These are phyloP conservation scores for Pyrus hybrid DNA, from an alignment of 331 rosid species.

Conservation along the genomic window DNA sequence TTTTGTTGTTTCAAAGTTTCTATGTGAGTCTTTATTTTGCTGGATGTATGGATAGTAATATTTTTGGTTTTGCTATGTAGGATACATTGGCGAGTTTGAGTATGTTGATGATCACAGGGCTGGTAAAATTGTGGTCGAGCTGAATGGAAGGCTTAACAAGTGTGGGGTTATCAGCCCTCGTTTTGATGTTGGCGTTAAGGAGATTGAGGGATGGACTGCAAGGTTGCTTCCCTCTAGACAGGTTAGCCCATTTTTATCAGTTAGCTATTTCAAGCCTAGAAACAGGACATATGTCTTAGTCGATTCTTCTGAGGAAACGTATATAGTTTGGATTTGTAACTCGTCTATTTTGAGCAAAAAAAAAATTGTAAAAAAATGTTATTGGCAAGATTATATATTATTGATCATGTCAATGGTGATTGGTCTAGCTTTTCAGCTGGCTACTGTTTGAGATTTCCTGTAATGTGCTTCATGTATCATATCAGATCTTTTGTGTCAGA, in stretches of 20 bases:
- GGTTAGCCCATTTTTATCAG: conserved; percentile 10
- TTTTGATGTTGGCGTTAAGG: conserved; percentile 31
- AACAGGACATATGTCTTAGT: background rate
- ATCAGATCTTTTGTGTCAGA: too few relatives aligned
- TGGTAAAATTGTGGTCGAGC: conserved; percentile 35
- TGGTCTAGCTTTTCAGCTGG: background rate
- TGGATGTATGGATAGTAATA: background rate
- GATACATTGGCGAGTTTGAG: conserved; percentile 34
- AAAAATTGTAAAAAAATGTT: background rate
- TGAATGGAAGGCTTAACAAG: conserved; percentile 32
- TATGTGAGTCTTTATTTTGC: background rate
- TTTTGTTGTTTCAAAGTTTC: background rate
- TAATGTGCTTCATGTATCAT: background rate
- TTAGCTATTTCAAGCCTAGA: background rate
- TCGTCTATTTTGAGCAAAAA: background rate
- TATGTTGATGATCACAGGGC: conserved; percentile 31
- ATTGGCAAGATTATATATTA: background rate
- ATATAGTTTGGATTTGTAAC: background rate
- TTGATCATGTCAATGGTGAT: background rate
- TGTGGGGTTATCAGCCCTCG: conserved; percentile 42
- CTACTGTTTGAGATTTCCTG: background rate
- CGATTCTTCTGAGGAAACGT: background rate
- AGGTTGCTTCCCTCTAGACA: conserved; percentile 36
- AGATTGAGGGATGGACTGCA: conserved; percentile 36
- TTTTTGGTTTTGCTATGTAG: background rate